These are phyloP conservation scores for Hypholoma fasciculare DNA, from an alignment of 768 basidiomycete species.

Conservation along the genomic window DNA sequence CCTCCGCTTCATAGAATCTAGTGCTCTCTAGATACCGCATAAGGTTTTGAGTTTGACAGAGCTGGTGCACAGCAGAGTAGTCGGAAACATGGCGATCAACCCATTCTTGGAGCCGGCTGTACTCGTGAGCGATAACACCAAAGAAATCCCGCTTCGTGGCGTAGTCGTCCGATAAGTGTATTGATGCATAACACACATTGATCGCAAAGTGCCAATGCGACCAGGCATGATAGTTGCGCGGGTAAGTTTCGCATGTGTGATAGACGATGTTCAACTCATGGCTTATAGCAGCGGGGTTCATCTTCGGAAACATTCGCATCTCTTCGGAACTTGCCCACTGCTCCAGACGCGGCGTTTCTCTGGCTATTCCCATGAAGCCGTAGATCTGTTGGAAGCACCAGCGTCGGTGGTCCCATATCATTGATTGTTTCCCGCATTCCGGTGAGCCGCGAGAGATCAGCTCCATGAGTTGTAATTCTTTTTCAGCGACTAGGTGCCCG, in stretches of 20 bases:
- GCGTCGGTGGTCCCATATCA: slow-evolving; percentile 70
- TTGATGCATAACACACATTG: slow-evolving; percentile 28
- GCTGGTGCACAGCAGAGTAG: slow-evolving; percentile 61
- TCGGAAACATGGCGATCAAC: slow-evolving; percentile 66
- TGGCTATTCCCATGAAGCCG: slow-evolving; percentile 10
- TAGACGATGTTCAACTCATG: slow-evolving; percentile 50
- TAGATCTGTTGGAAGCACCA: slow-evolving; percentile 54
- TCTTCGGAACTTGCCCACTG: slow-evolving; percentile 27
- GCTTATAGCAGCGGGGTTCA: slow-evolving; percentile 36
- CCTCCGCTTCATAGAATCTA: neutral
- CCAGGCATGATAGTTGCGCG: slow-evolving; percentile 79
- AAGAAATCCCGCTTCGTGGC: slow-evolving; percentile 22
- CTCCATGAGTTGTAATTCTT: slow-evolving; percentile 49
- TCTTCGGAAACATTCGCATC: slow-evolving; percentile 25
- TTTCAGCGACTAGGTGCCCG: slow-evolving; percentile 32
- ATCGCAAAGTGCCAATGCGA: slow-evolving; percentile 55
- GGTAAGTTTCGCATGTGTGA: slow-evolving; percentile 59
- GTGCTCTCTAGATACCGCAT: slow-evolving; percentile 19
- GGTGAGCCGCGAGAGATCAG: slow-evolving; percentile 49
- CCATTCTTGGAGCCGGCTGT: slow-evolving; percentile 44
- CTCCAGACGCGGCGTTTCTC: neutral
- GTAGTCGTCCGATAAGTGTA: slow-evolving; percentile 16
- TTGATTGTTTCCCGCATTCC: slow-evolving; percentile 63
- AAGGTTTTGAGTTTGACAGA: slow-evolving; percentile 38
- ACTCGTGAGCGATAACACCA: slow-evolving; percentile 39